Evolutionary conservation across 176 grass and related monocot genomes (phyloP).

Genomic region (Triticum monococcum): DNA sequence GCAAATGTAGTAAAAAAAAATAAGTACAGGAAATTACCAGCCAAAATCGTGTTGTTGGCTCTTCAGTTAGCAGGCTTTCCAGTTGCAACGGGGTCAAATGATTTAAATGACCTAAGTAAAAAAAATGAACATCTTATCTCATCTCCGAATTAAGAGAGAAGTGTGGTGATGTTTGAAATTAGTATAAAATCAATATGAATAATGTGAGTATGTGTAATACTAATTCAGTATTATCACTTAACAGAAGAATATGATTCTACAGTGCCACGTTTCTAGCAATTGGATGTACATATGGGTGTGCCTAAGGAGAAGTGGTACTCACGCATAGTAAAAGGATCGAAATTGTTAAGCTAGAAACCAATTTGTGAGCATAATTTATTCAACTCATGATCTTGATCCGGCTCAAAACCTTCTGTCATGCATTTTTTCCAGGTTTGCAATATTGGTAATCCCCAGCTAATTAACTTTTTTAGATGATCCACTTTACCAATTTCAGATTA

Average conservation of each 20-base stretch:
- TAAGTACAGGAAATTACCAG: slow-evolving; percentile 56
- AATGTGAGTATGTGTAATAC: neutral
- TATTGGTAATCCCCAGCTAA: slow-evolving; percentile 4
- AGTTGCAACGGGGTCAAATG: slow-evolving; percentile 92
- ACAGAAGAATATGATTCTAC: slow-evolving; percentile 15
- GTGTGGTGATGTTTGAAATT: neutral
- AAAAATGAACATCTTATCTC: slow-evolving; percentile 8
- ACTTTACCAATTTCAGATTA: slow-evolving; percentile 6
- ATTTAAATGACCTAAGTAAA: slow-evolving; percentile 58
- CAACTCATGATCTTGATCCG: neutral
- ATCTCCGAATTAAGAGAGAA: slow-evolving; percentile 19
- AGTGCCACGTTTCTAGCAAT: neutral
- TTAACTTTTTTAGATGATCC: neutral
- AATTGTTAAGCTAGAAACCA: slow-evolving; percentile 18
- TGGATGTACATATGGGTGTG: neutral
- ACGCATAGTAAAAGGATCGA: neutral
- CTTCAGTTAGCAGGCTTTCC: slow-evolving; percentile 82
- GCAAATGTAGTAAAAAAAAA: slow-evolving; percentile 1
- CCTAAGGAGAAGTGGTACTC: neutral
- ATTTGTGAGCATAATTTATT: neutral
- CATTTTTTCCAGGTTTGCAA: slow-evolving; percentile 7
- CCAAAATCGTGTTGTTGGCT: slow-evolving; percentile 71
- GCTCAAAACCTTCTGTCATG: neutral
- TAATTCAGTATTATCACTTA: neutral
- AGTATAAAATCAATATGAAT: slow-evolving; percentile 9